Base-by-base conservation (phyloP, 139 green algal genomes). In the Coccomyxa sp. region DNA sequence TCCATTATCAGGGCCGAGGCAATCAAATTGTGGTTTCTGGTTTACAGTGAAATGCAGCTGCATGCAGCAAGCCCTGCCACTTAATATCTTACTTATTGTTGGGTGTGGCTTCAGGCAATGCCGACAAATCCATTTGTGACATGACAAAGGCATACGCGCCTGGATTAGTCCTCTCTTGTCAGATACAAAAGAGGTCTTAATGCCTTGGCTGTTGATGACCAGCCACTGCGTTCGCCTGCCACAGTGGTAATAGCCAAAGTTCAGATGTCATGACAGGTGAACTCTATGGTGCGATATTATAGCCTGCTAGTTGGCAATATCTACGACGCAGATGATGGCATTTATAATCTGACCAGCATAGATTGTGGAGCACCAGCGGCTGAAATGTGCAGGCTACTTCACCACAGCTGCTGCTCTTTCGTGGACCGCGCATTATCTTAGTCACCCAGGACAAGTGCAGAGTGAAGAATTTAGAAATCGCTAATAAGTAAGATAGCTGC, bases 91-190 rank as follows among this genome's bases (percentile, higher is more conserved):
- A 9, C 0, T 31, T 27, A 21, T 79, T 31, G 30, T 60, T 80
- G 13, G 13, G 16, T 27, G 18, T 59, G 16, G 15, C 9, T 71
- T 71, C 30, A 79, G 23, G 32, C 38, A 59, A 28, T 21, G 31
- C 74, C 0, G 15, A 79, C 15, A 51, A 23, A 58, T 0, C 7
- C 74, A 75, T 0, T 27, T 75, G 30, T 27, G 78, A 45, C n/a
- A 60, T 32, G 21, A 81, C 13, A 18, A 25, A 67, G 28, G 32
- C 28, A 16, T n/a, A 18, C 58, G 58, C 30, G 81, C 91, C 82
- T 92, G 86, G 14, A 95, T 94, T 12, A 97, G 82, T 58, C 89
- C 88, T 13, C 93, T 89, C 86, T 97, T 97, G 88, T 97, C 94
- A 38, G 94, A 83, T 32, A 90, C 77, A 18, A 93, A n/a, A 15